Percentiles rank a stretch among this genome's conserved stretches.
Evolutionary conservation across 176 grass and related monocot species (phyloP).

Genomic region (Oryza glaberrima): DNA sequence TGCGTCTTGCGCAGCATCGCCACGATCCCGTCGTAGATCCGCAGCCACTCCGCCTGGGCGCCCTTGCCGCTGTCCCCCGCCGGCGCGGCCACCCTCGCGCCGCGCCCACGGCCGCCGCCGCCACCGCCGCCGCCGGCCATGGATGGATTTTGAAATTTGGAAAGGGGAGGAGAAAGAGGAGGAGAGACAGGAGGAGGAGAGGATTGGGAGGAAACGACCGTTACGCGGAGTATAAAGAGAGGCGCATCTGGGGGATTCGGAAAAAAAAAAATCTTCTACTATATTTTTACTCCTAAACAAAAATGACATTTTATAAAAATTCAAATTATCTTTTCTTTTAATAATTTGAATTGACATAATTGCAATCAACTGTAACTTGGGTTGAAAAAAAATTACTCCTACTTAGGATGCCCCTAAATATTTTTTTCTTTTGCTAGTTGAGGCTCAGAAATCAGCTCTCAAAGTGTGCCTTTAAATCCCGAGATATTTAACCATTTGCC

Average conservation of each 20-base stretch:
- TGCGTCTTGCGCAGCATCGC: slow-evolving; percentile 46
- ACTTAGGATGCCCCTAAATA: too few species aligned
- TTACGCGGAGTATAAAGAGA: not conserved
- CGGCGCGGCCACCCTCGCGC: not conserved
- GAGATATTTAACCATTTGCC: too few species aligned
- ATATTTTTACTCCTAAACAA: too few species aligned
- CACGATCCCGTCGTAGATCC: slow-evolving; percentile 37
- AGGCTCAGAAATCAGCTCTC: too few species aligned
- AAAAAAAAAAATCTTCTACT: too few species aligned
- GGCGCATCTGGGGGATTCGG: not conserved
- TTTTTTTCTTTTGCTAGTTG: too few species aligned
- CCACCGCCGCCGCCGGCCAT: slow-evolving; percentile 37
- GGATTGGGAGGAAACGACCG: not conserved
- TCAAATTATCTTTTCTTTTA: too few species aligned
- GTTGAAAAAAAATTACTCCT: too few species aligned
- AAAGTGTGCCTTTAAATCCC: too few species aligned
- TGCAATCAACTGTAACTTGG: too few species aligned
- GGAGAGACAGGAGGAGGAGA: not conserved
- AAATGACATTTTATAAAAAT: too few species aligned
- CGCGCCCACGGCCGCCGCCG: not conserved
- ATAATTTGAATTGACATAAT: too few species aligned
- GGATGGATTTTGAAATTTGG: slow-evolving; percentile 25
- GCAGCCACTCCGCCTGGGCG: slow-evolving; percentile 35
- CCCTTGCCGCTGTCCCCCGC: not conserved
- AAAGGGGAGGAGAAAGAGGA: not conserved